Evolutionary conservation across 257 asterid genomes (phyloP), one percentile per base, ranked within the genome.

Genomic region (Jacaranda mimosifolia): DNA sequence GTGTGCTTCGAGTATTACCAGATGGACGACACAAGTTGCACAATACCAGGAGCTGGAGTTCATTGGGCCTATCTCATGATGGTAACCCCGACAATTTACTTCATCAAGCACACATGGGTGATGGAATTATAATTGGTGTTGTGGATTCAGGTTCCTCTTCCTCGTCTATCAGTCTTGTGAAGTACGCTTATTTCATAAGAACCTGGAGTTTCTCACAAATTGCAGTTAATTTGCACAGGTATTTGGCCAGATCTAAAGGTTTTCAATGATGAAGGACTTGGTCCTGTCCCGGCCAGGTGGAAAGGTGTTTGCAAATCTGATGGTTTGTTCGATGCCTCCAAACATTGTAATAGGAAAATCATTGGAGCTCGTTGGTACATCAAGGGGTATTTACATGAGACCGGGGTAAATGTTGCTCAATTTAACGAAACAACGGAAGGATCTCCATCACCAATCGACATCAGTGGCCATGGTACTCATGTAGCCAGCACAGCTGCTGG

Each of bases 401-500:
- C 17, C 14, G 11, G 64, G 35, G 57, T 49, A 42, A 40, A 42
- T 6, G 3, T 57, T n/a, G 7, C 39, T 9, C n/a, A 72, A 39
- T 18, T 72, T 56, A 60, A 72, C 1, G 56, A n/a, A 18, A 63
- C 68, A 63, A 7, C 5, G 5, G 51, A 63, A 17, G 19, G 19
- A 63, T 17, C 42, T 26, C 43, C 36, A 0, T 77, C 84, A 13
- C 77, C 84, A 15, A 11, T 76, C 32, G 84, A 74, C 52, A 19
- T 0, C 5, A 38, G 43, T 6, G 80, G 84, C 62, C 80, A 80
- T 36, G 84, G 84, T 3, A 82, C 82, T 11, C 85, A 82, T 39
- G 63, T 77, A 6, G 80, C 85, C 38, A 77, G 82, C 74, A 82
- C 82, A 3, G 80, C 70, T 0, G 80, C 76, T 3, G 82, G 85